These are phyloP conservation scores for Acidiella bohemica DNA, from an alignment of 495 filamentous ascomycete genomes.

Conservation along the genomic window DNA sequence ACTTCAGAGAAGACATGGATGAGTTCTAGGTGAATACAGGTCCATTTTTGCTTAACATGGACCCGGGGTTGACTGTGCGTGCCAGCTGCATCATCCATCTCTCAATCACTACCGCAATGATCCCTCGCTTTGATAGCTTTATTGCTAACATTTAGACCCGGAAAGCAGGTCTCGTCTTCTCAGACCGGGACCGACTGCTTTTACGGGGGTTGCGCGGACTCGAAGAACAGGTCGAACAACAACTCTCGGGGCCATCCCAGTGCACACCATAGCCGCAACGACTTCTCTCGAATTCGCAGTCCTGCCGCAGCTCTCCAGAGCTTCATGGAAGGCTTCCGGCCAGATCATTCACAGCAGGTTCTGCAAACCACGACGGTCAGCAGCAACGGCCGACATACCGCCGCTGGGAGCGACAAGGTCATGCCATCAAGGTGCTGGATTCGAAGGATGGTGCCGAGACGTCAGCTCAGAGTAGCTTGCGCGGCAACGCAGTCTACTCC, in stretches of 20 bases:
- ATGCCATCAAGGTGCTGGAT: conserved; percentile 6
- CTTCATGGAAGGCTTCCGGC: background rate
- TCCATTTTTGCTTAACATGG: too few relatives aligned
- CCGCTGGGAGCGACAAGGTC: too few relatives aligned
- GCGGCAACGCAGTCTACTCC: conserved; percentile 3
- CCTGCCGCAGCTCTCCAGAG: background rate
- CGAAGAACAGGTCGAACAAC: too few relatives aligned
- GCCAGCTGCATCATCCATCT: conserved; percentile 6
- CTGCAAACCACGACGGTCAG: background rate
- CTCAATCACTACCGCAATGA: conserved; percentile 4
- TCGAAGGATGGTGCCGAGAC: conserved; percentile 2
- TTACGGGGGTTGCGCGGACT: too few relatives aligned
- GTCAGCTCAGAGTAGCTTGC: conserved; percentile 3
- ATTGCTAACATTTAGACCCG: conserved; percentile 7
- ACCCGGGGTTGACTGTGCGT: too few relatives aligned
- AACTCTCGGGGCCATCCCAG: conserved; percentile 4
- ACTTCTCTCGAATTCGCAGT: background rate
- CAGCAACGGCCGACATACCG: background rate
- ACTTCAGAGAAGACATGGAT: too few relatives aligned
- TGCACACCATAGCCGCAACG: too few relatives aligned
- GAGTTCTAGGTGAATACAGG: too few relatives aligned
- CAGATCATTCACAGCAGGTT: background rate
- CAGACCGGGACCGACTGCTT: background rate
- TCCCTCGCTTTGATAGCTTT: conserved; percentile 10
- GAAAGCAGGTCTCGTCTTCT: conserved; percentile 2